A percentile compares a stretch with the other conserved stretches of the same genome.
These are phyloP conservation scores for Saccharum officinarum DNA, from an alignment of 176 grass and related monocot species.

Conservation along the genomic window DNA sequence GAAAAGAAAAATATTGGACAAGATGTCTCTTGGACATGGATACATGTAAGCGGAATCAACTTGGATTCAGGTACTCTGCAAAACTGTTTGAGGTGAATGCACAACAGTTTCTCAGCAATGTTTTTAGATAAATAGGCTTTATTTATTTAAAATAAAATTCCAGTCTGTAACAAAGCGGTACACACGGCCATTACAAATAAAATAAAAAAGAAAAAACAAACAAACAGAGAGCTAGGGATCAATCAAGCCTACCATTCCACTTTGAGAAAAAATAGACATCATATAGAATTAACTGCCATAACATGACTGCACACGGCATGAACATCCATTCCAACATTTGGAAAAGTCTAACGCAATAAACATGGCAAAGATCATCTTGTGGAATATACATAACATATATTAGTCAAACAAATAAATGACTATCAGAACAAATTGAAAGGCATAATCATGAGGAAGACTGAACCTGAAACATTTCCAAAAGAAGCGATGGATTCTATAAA, in stretches of 20 bases:
- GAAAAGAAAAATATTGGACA: not conserved
- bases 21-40: not conserved
- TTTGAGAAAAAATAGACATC: not conserved
- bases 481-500: slow-evolving; percentile 94
- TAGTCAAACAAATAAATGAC: not conserved
- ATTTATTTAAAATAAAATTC: not conserved
- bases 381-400: not conserved
- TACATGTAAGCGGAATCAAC: not conserved
- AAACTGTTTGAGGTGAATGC: not conserved
- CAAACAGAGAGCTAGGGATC: not conserved
- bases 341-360: not conserved
- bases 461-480: slow-evolving; percentile 68
- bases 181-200: not conserved
- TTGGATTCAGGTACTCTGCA: not conserved
- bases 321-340: slow-evolving; percentile 2
- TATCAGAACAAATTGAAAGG: not conserved
- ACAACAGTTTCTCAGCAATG: not conserved
- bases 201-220: not conserved
- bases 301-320: not conserved
- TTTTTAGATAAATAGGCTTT: not conserved
- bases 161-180: not conserved
- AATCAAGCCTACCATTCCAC: not conserved
- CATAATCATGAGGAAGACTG: slow-evolving; percentile 3
- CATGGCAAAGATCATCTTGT: not conserved
- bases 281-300: slow-evolving; percentile 3